These are phyloP conservation scores for Pythium apleroticum DNA, from an alignment of 352 stramenopile genomes.

Conservation along the genomic window DNA sequence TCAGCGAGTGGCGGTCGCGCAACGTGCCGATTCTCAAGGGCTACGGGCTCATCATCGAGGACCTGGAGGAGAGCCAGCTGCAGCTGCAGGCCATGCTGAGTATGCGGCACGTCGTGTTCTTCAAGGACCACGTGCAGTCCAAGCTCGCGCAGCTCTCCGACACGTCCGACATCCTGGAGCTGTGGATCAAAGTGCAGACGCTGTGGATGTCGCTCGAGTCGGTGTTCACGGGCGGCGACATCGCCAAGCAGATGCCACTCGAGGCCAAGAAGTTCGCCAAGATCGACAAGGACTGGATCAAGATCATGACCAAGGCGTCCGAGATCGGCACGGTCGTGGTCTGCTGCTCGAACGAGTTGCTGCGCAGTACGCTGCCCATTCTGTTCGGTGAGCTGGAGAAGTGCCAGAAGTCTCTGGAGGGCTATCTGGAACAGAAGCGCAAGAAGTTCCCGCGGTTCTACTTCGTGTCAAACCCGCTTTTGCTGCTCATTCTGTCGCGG, in stretches of 20 bases:
- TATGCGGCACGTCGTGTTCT: conserved; percentile 96
- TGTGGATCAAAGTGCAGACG: conserved; percentile 98
- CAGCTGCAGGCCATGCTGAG: conserved; percentile 98
- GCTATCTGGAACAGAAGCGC: conserved; percentile 98
- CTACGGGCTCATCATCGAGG: conserved; percentile 95
- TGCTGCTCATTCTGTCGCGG: conserved; percentile 97
- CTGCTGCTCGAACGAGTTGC: conserved; percentile 95
- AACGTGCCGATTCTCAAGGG: conserved; percentile 96
- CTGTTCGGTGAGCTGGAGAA: conserved; percentile 99
- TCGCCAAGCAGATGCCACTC: conserved; percentile 98
- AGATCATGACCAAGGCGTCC: conserved; percentile 95
- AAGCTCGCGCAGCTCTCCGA: conserved; percentile 95
- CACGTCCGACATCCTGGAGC: conserved; percentile 96
- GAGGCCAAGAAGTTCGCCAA: conserved; percentile 98
- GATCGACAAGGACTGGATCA: conserved; percentile 98
- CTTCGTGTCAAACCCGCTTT: conserved; percentile 97
- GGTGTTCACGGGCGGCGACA: conserved; percentile 98
- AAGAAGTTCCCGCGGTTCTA: conserved; percentile 99
- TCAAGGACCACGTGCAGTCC: conserved; percentile 93
- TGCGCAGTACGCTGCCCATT: conserved; percentile 94
- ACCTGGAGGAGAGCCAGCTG: conserved; percentile 98
- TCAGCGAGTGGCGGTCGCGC: conserved; percentile 92
- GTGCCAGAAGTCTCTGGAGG: conserved; percentile 97
- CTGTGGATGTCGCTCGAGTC: conserved; percentile 98
- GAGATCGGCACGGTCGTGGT: conserved; percentile 91